These are phyloP conservation scores for Cyamopsis tetragonoloba DNA, from an alignment of 306 rosid genomes.

Conservation along the genomic window DNA sequence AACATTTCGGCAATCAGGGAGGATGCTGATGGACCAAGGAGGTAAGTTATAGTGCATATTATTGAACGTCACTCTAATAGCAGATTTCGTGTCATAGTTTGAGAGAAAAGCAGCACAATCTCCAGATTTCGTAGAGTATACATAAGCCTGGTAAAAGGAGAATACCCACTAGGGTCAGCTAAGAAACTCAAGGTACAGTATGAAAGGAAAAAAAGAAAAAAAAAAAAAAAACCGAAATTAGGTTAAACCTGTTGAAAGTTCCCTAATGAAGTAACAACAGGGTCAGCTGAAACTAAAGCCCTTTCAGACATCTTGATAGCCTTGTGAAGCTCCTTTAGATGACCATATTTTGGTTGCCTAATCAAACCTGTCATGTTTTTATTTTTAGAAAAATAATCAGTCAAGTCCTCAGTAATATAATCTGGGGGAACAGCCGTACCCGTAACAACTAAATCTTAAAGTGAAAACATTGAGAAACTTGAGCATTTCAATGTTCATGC, in stretches of 20 bases:
- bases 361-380: slow-evolving; percentile 63
- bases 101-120: slow-evolving; percentile 91
- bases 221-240: neutral
- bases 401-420: slow-evolving; percentile 5
- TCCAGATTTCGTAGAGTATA: slow-evolving; percentile 80
- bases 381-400: slow-evolving; percentile 5
- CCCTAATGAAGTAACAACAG: slow-evolving; percentile 81
- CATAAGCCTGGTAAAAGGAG: slow-evolving; percentile 59
- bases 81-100: slow-evolving; percentile 64
- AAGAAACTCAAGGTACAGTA: slow-evolving; percentile 10
- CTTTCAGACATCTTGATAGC: slow-evolving; percentile 76
- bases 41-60: slow-evolving; percentile 95
- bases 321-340: slow-evolving; percentile 91
- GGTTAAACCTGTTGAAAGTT: slow-evolving; percentile 77
- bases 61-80: slow-evolving; percentile 90
- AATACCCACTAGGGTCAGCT: slow-evolving; percentile 24
- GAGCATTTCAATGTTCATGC: neutral
- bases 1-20: slow-evolving; percentile 91
- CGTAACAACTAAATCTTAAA: slow-evolving; percentile 6
- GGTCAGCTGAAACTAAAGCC: slow-evolving; percentile 85
- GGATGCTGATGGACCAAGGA: slow-evolving; percentile 98
- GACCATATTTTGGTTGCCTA: slow-evolving; percentile 95
- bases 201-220: neutral
- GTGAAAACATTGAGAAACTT: slow-evolving; percentile 14
- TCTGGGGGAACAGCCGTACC: neutral